Evolutionary conservation across 176 grass and related monocot genomes (phyloP).

Genomic region (Oryza meridionalis): DNA sequence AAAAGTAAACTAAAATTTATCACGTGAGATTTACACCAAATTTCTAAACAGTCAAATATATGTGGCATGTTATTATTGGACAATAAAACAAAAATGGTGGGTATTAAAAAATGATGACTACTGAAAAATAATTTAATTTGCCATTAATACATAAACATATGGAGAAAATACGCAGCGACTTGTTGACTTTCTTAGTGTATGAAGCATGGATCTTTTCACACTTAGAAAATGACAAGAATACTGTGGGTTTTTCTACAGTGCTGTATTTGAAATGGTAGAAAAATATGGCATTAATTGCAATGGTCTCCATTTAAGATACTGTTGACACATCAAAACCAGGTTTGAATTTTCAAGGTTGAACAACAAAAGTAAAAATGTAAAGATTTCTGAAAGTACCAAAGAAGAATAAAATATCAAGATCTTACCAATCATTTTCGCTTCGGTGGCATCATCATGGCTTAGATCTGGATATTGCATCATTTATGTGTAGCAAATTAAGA

Average conservation of each 20-base stretch:
- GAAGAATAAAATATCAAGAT: conserved; percentile 33
- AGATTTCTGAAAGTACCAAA: conserved; percentile 7
- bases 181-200: conserved; percentile 25
- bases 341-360: conserved; percentile 19
- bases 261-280: conserved; percentile 22
- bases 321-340: not conserved
- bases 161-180: conserved; percentile 7
- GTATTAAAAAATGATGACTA: conserved; percentile 18
- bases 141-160: not conserved
- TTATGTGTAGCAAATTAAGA: not conserved
- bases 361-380: not conserved
- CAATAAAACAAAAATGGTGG: conserved; percentile 9
- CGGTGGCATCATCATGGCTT: conserved; percentile 32
- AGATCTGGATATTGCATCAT: conserved; percentile 31
- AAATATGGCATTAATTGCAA: conserved; percentile 4
- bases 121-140: conserved; percentile 2
- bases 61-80: not conserved
- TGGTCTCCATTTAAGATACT: conserved; percentile 4
- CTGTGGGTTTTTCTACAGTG: not conserved
- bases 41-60: conserved; percentile 25
- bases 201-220: conserved; percentile 1
- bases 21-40: conserved; percentile 1
- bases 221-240: conserved; percentile 23
- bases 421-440: conserved; percentile 26
- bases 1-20: conserved; percentile 13